Evolutionary conservation across 2,329 filamentous ascomycete species (phyloP).

Genomic region (Mycosphaerella arachidis): DNA sequence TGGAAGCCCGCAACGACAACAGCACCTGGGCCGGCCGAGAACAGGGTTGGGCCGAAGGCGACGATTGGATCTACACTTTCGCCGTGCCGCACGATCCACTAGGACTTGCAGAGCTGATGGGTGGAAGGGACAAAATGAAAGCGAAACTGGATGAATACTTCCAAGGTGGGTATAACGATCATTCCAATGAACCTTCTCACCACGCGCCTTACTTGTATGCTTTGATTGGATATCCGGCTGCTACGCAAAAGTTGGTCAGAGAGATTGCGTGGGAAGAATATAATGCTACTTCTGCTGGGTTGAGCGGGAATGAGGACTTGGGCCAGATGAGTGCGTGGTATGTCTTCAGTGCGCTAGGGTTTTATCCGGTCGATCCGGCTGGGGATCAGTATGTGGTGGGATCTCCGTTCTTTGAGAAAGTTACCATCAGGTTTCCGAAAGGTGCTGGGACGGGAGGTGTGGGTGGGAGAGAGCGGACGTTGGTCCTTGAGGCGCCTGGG

Average conservation of each 20-base stretch:
- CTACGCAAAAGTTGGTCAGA: constrained; percentile 39
- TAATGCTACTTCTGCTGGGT: constrained; percentile 44
- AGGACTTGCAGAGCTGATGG: constrained; percentile 41
- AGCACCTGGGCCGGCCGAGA: constrained; percentile 42
- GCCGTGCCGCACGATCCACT: constrained; percentile 46
- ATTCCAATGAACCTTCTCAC: constrained; percentile 48
- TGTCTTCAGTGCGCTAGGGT: constrained; percentile 45
- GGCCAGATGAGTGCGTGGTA: constrained; percentile 52
- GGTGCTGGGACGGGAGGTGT: constrained; percentile 31
- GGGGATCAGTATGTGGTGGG: constrained; percentile 45
- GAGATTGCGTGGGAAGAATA: constrained; percentile 40
- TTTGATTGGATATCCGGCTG: constrained; percentile 38
- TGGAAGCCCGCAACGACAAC: constrained; percentile 47
- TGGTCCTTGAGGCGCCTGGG: constrained; percentile 42
- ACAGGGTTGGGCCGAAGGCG: constrained; percentile 49
- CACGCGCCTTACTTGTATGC: constrained; percentile 48
- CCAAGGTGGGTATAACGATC: constrained; percentile 43
- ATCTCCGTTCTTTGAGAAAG: constrained; percentile 45
- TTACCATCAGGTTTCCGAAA: constrained; percentile 37
- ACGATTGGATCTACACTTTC: constrained; percentile 50
- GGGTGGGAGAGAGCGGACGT: constrained; percentile 21
- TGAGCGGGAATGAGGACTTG: constrained; percentile 48
- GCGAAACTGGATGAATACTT: constrained; percentile 45
- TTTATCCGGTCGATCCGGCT: constrained; percentile 46
- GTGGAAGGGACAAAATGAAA: constrained; percentile 37